Base-by-base conservation (phyloP, 139 green algal genomes). In the Closterium sp. region DNA sequence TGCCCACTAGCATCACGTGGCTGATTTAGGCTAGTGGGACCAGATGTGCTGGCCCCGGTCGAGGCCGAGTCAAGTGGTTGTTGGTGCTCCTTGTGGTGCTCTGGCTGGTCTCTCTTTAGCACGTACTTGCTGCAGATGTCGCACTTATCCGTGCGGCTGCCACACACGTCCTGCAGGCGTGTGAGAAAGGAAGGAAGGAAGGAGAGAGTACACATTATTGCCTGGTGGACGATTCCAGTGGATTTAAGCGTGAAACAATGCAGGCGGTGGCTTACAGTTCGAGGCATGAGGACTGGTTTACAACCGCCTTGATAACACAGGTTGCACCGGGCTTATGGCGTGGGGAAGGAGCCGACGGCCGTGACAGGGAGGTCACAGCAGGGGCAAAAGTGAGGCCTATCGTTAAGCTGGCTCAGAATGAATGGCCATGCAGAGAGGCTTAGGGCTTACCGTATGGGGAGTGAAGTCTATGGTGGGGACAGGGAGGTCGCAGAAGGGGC, bases 111-210 rank as follows among this genome's bases (percentile, higher is more conserved):
- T 5, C 83, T 86, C 83, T 86, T 86, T 5, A 12, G 83, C 83
- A 86, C 83, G n/a, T 86, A 86, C n/a, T 86, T 86, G 83, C 8
- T 34, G 83, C 83, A 86, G 28, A 86, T 32, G 1, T 86, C 83
- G 25, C 83, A 86, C 83, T 0, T 12, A 23, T 86, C 83, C 8
- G 83, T 86, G 6, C 83, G 83, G 83, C 83, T 86, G 83, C 83
- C 83, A 33, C 83, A 86, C 83, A 86, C 83, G 28, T 86, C 83
- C 83, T 85, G 81, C 16, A 19, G n/a, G 81, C 28, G 81, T 31
- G 76, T 5, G 8, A 85, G 76, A 10, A 7, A n/a, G 4, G 76
- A 85, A 7, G 28, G 76, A 12, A 31, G 28, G 76, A 12, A 31
- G 4, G 76, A 85, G 76, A 85, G n/a, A n/a, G n/a, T n/a, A n/a